Percentiles rank a stretch among this genome's conserved stretches.
These are phyloP conservation scores for Lantana camara DNA, from an alignment of 257 asterid species.

Conservation along the genomic window DNA sequence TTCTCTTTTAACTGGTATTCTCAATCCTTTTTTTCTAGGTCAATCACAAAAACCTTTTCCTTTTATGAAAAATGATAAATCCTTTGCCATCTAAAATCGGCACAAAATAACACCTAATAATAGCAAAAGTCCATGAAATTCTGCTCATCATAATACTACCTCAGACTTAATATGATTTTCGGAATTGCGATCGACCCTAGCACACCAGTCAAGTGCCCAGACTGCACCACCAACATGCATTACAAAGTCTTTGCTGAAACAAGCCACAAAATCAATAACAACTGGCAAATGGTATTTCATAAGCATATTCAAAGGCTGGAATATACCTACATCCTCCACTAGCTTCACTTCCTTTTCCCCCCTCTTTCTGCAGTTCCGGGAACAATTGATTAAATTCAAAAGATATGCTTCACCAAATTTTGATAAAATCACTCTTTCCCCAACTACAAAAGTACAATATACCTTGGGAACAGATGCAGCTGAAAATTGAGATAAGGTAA, in stretches of 20 bases:
- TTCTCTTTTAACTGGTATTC: too few relatives aligned
- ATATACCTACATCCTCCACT: slow-evolving; percentile 45
- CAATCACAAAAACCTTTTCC: too few relatives aligned
- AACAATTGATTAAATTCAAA: slow-evolving; percentile 9
- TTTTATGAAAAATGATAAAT: too few relatives aligned
- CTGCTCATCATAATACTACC: slow-evolving; percentile 58
- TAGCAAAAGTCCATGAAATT: too few relatives aligned
- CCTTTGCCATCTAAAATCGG: too few relatives aligned
- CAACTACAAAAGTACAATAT: slow-evolving; percentile 12
- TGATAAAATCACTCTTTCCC: background rate
- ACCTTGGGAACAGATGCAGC: slow-evolving; percentile 90
- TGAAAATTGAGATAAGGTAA: slow-evolving; percentile 77
- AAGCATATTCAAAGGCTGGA: slow-evolving; percentile 18
- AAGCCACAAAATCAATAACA: slow-evolving; percentile 18
- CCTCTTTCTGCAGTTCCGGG: slow-evolving; percentile 36
- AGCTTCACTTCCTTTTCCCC: slow-evolving; percentile 22
- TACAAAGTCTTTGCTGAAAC: slow-evolving; percentile 77
- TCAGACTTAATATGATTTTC: slow-evolving; percentile 49
- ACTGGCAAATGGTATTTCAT: slow-evolving; percentile 12
- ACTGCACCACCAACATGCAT: slow-evolving; percentile 88
- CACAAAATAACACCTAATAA: too few relatives aligned
- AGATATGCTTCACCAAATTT: background rate
- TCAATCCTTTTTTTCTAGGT: too few relatives aligned
- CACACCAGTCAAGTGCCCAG: slow-evolving; percentile 99
- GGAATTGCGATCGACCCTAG: slow-evolving; percentile 50